Conservation (phyloP, 1,284 basidiomycete genomes). For the Ustilago loliicola region DNA sequence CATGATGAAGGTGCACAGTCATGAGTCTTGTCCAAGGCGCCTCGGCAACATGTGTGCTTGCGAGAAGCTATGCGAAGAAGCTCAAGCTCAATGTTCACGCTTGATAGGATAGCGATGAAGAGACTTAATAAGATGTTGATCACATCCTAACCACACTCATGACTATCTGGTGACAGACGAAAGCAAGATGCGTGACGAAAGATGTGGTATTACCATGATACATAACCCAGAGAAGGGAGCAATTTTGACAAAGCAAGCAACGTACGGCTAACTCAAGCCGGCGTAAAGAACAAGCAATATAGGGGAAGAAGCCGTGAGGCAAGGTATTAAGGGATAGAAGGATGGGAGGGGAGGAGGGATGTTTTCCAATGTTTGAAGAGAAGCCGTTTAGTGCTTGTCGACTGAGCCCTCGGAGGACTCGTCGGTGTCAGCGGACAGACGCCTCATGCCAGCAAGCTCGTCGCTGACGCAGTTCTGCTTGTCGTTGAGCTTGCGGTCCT, state of each 20-base stretch:
- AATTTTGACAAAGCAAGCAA: slow-evolving; percentile 4
- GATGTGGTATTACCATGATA: slow-evolving; percentile 5
- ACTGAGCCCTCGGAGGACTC: slow-evolving; percentile 21
- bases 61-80: not conserved
- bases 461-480: slow-evolving; percentile 68
- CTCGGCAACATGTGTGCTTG: not conserved
- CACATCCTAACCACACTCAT: no score
- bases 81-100: not conserved
- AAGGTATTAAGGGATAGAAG: not conserved
- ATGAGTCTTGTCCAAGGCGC: no score
- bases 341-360: not conserved
- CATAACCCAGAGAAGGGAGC: not conserved
- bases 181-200: slow-evolving; percentile 2
- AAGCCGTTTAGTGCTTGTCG: slow-evolving; percentile 27
- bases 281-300: not conserved
- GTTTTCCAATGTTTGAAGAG: not conserved
- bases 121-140: no score
- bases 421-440: slow-evolving; percentile 31
- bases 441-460: slow-evolving; percentile 61
- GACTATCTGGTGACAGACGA: not conserved
- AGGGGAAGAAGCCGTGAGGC: not conserved
- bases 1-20: no score
- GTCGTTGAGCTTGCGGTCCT: slow-evolving; percentile 60
- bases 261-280: not conserved
- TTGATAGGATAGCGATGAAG: not conserved